Evolutionary conservation across 164 flowering plant species (phyloP).

Genomic region (Tinospora cordifolia): DNA sequence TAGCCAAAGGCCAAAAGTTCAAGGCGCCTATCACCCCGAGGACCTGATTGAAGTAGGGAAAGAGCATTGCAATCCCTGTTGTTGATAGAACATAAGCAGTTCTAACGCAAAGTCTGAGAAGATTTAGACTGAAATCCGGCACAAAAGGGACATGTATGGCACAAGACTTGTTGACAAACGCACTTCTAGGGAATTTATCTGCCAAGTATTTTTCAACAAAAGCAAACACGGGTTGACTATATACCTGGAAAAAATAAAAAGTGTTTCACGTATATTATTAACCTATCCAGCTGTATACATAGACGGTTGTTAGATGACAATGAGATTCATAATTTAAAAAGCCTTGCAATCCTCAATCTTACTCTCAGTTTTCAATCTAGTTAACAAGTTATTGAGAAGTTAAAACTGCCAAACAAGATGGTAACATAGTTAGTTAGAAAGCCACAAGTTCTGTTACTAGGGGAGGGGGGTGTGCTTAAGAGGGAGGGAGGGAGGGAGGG

Average conservation of each 20-base stretch:
- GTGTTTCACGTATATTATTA: background rate
- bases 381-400: background rate
- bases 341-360: background rate
- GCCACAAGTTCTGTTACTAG: background rate
- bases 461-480: no score
- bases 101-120: conserved; percentile 35
- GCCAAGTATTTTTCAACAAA: conserved; percentile 33
- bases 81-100: conserved; percentile 44
- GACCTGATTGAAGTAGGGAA: conserved; percentile 64
- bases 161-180: conserved; percentile 32
- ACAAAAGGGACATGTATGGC: conserved; percentile 32
- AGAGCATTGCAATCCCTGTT: conserved; percentile 44
- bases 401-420: background rate
- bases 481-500: no score
- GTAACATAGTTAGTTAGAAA: background rate
- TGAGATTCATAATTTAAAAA: background rate
- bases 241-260: conserved; percentile 27
- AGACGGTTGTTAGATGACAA: background rate
- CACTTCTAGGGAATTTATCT: conserved; percentile 31
- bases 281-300: background rate
- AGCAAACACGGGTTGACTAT: conserved; percentile 50
- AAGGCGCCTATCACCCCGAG: conserved; percentile 57
- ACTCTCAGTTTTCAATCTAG: no score
- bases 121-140: conserved; percentile 26
- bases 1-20: conserved; percentile 56